These are phyloP conservation scores for Withania somnifera DNA, from an alignment of 305 asterid species.

Conservation along the genomic window DNA sequence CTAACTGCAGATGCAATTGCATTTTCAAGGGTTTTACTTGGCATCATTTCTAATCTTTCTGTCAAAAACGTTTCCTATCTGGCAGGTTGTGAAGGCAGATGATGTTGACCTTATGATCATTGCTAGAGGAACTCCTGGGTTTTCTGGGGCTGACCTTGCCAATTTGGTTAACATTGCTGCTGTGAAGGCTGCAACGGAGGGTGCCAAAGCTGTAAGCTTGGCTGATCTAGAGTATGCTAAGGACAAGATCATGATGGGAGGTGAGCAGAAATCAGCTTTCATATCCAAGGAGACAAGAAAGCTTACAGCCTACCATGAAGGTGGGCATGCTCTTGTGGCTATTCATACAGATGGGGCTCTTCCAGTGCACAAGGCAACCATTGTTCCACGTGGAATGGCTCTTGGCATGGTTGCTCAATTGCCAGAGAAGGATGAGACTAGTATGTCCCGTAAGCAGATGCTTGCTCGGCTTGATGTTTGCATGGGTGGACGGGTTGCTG, in stretches of 20 bases:
- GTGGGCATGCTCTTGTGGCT: slow-evolving; percentile 96
- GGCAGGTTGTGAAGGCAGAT: slow-evolving; percentile 76
- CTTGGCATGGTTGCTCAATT: slow-evolving; percentile 94
- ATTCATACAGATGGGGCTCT: slow-evolving; percentile 78
- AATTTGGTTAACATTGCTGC: slow-evolving; percentile 89
- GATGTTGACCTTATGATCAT: slow-evolving; percentile 79
- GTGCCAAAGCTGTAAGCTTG: slow-evolving; percentile 77
- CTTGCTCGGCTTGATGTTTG: slow-evolving; percentile 79
- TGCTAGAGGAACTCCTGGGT: slow-evolving; percentile 94
- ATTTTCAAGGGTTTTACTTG: not conserved
- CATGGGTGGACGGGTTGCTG: slow-evolving; percentile 97
- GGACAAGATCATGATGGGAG: slow-evolving; percentile 97
- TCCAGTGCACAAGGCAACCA: slow-evolving; percentile 93
- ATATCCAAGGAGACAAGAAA: slow-evolving; percentile 73
- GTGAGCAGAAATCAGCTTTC: slow-evolving; percentile 91
- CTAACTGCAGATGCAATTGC: not conserved
- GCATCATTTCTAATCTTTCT: not conserved
- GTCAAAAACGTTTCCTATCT: not conserved
- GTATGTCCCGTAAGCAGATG: slow-evolving; percentile 79
- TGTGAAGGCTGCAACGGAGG: slow-evolving; percentile 93
- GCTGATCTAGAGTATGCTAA: slow-evolving; percentile 82
- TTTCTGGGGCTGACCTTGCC: slow-evolving; percentile 96
- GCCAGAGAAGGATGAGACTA: slow-evolving; percentile 87
- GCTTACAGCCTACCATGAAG: slow-evolving; percentile 90
- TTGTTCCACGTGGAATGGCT: slow-evolving; percentile 90